Evolutionary conservation across 257 asterid species (phyloP).

Genomic region (Solanum medicagineum): DNA sequence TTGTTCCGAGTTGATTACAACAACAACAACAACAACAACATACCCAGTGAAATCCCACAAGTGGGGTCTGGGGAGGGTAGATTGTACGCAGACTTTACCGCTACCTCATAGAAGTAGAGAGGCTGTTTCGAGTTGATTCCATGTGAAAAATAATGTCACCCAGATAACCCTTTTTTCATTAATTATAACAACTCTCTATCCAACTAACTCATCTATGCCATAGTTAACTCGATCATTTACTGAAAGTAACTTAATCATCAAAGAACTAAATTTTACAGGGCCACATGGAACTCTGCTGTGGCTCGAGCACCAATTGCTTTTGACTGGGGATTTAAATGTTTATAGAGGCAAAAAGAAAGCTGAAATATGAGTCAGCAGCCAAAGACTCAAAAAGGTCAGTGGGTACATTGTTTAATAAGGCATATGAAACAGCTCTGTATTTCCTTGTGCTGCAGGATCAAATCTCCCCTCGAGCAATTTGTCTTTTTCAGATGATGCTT

Average conservation of each 20-base stretch:
- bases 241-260: neutral
- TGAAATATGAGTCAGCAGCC: neutral
- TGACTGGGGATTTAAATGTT: neutral
- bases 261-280: neutral
- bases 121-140: neutral
- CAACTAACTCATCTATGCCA: neutral
- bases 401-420: neutral
- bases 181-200: neutral
- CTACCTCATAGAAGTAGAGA: no score
- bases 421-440: neutral
- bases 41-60: no score
- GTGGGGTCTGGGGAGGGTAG: no score
- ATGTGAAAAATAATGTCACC: neutral
- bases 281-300: neutral
- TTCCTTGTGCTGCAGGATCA: neutral
- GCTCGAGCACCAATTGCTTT: neutral
- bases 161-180: neutral
- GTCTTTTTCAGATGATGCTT: neutral
- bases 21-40: no score
- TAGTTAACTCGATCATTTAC: neutral
- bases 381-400: neutral
- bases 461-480: neutral
- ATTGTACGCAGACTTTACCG: no score
- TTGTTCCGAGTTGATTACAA: neutral
- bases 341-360: neutral